These are phyloP conservation scores for Globisporangium camurandrum DNA, from an alignment of 352 stramenopile species.

Conservation along the genomic window DNA sequence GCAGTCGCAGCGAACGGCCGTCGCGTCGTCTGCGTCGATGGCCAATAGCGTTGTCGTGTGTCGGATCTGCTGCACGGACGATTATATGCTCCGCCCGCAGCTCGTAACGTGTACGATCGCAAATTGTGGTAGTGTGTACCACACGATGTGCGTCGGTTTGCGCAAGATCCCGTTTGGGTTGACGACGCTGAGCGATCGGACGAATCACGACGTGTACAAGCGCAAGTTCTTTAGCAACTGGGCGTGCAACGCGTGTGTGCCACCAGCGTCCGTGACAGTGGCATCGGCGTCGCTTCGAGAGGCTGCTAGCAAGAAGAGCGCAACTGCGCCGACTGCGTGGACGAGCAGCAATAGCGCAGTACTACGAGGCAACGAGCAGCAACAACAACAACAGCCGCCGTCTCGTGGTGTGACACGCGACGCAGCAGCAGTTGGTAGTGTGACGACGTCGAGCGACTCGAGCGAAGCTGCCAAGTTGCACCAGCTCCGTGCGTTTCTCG, in stretches of 20 bases:
- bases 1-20: slow-evolving; percentile 52
- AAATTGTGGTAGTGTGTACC: slow-evolving; percentile 52
- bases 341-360: slow-evolving; percentile 11
- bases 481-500: slow-evolving; percentile 53
- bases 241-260: slow-evolving; percentile 54
- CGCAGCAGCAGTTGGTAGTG: not conserved
- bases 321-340: slow-evolving; percentile 34
- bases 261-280: slow-evolving; percentile 34
- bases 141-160: slow-evolving; percentile 69
- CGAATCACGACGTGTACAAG: slow-evolving; percentile 69
- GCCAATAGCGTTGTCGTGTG: slow-evolving; percentile 16
- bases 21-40: slow-evolving; percentile 21
- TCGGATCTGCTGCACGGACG: slow-evolving; percentile 59
- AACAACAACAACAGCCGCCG: no score
- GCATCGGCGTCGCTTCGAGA: no score
- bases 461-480: slow-evolving; percentile 29
- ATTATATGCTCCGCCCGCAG: slow-evolving; percentile 79
- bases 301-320: no score
- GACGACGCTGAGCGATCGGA: slow-evolving; percentile 75
- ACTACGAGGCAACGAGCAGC: not conserved
- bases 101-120: slow-evolving; percentile 45
- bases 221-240: slow-evolving; percentile 81
- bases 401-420: no score
- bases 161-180: slow-evolving; percentile 78
- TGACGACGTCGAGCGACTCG: not conserved